Evolutionary conservation across 2,329 filamentous ascomycete genomes (phyloP).

Genomic region (Fusarium citri): DNA sequence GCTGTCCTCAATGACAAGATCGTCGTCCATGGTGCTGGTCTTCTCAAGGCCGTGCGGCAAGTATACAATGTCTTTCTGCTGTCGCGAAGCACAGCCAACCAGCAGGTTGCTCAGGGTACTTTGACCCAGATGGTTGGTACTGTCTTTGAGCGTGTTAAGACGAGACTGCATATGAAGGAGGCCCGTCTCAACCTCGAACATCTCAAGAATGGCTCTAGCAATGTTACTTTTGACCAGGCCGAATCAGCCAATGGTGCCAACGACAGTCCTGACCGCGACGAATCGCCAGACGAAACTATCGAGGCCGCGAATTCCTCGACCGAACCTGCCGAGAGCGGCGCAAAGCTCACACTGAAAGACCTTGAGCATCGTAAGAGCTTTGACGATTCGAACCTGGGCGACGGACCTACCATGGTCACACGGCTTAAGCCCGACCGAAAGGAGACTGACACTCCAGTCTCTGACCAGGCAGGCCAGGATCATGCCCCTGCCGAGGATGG

Average conservation of each 20-base stretch:
- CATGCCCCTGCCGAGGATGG: conserved; percentile 65
- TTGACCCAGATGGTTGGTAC: conserved; percentile 99
- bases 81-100: conserved; percentile 92
- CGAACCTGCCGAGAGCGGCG: conserved; percentile 53
- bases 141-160: conserved; percentile 94
- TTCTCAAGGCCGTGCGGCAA: conserved; percentile 95
- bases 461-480: conserved; percentile 67
- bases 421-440: conserved; percentile 64
- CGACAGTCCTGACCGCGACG: conserved; percentile 54
- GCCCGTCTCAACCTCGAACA: conserved; percentile 70
- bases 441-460: conserved; percentile 58
- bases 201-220: conserved; percentile 65
- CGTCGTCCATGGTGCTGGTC: conserved; percentile 93
- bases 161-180: conserved; percentile 87
- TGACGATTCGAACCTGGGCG: conserved; percentile 73
- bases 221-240: conserved; percentile 62
- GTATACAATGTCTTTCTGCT: conserved; percentile 99
- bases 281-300: conserved; percentile 50
- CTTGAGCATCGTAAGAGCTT: conserved; percentile 76
- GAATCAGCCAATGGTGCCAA: conserved; percentile 52
- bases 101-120: conserved; percentile 96
- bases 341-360: conserved; percentile 74
- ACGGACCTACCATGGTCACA: conserved; percentile 75
- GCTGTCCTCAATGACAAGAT: conserved; percentile 99
- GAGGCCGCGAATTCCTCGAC: conserved; percentile 40